Evolutionary conservation across 2,329 filamentous ascomycete genomes (phyloP).

Genomic region (Neofusicoccum umdonicola): DNA sequence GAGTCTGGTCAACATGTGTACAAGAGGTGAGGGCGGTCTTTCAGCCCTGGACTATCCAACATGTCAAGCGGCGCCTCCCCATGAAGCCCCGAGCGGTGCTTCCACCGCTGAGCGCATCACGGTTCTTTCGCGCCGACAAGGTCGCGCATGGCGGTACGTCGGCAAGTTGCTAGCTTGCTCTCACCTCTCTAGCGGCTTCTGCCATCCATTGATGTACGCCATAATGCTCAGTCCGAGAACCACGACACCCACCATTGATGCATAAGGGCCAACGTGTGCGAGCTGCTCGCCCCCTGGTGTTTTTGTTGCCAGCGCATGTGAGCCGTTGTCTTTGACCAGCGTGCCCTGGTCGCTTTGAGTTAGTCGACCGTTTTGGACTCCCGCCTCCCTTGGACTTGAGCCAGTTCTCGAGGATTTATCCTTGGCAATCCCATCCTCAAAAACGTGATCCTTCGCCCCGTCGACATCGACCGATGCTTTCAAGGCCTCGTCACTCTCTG

Average conservation of each 20-base stretch:
- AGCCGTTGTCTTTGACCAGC: slow-evolving; percentile 27
- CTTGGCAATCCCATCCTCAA: slow-evolving; percentile 10
- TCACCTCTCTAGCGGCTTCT: slow-evolving; percentile 45
- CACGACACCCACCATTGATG: slow-evolving; percentile 40
- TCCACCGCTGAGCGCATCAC: not conserved
- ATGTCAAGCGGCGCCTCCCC: not conserved
- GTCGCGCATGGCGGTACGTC: not conserved
- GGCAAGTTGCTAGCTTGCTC: not conserved
- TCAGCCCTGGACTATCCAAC: slow-evolving; percentile 8
- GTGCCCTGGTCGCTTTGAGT: slow-evolving; percentile 24
- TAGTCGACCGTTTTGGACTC: slow-evolving; percentile 32
- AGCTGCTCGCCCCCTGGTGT: slow-evolving; percentile 23
- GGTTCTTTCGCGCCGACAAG: not conserved
- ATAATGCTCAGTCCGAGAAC: slow-evolving; percentile 41
- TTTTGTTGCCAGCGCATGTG: slow-evolving; percentile 27
- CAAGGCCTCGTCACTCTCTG: slow-evolving; percentile 22
- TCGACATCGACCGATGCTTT: slow-evolving; percentile 21
- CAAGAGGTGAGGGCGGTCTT: not conserved
- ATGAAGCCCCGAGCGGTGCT: not conserved
- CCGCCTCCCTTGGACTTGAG: slow-evolving; percentile 8
- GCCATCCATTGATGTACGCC: slow-evolving; percentile 43
- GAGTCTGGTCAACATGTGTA: not conserved
- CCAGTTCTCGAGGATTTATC: not conserved
- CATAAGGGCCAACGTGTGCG: slow-evolving; percentile 37
- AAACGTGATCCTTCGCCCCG: slow-evolving; percentile 21